Evolutionary conservation across 352 stramenopile genomes (phyloP).

Genomic region (Pythium pyrilobum): DNA sequence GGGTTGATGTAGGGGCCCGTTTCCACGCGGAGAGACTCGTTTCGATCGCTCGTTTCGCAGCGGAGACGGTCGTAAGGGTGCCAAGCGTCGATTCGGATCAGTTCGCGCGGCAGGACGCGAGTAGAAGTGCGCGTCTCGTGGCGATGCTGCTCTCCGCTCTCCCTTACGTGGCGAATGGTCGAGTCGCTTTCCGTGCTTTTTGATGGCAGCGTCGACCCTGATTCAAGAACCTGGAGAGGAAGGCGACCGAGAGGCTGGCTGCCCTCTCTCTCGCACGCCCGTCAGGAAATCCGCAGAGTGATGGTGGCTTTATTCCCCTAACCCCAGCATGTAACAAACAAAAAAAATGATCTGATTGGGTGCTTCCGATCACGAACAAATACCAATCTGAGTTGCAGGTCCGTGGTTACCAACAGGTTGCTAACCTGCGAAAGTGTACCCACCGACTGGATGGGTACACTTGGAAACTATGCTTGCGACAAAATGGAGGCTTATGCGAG

Average conservation of each 20-base stretch:
- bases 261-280: slow-evolving; percentile 7
- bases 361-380: too few species aligned
- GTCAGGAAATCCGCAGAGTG: too few species aligned
- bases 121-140: too few species aligned
- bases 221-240: neutral
- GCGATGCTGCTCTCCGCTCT: too few species aligned
- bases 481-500: neutral
- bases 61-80: too few species aligned
- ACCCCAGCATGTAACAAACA: neutral
- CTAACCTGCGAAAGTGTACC: neutral
- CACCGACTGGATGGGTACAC: neutral
- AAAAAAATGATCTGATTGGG: neutral
- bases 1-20: slow-evolving; percentile 4
- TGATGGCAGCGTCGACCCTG: neutral
- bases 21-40: neutral
- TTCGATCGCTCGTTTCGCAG: too few species aligned
- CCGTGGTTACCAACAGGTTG: neutral
- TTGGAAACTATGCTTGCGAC: neutral
- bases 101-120: neutral
- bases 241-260: too few species aligned
- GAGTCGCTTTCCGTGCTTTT: too few species aligned
- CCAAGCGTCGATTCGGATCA: neutral
- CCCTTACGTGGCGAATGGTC: too few species aligned
- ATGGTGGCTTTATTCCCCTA: slow-evolving; percentile 1
- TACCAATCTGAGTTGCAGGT: neutral